Conservation (phyloP, 768 basidiomycete species). For the Cystobasidium onofrii region DNA sequence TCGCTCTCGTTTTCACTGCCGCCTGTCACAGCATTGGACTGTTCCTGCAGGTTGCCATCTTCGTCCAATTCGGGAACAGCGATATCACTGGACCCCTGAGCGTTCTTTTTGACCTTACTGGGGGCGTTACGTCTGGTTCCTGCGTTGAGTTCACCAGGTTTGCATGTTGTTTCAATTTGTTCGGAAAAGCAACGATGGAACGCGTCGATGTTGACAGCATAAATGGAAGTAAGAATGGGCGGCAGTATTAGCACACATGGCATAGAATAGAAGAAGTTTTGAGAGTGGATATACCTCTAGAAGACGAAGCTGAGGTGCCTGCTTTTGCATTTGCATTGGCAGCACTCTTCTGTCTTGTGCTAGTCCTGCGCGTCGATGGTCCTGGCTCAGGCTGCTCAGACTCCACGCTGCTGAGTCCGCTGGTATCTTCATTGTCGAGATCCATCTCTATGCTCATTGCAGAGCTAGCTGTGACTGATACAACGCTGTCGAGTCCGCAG, state of each 20-base stretch:
- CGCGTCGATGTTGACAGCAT: slow-evolving; percentile 1
- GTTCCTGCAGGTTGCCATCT: slow-evolving; percentile 6
- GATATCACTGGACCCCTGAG: background rate
- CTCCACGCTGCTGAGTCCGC: background rate
- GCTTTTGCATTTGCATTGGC: background rate
- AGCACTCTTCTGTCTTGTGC: slow-evolving; percentile 1
- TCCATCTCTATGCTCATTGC: background rate
- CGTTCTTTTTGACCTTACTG: background rate
- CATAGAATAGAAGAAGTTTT: background rate
- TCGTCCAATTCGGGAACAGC: background rate
- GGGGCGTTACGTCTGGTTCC: background rate
- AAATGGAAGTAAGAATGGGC: background rate
- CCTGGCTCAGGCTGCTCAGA: background rate
- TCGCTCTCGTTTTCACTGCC: slow-evolving; percentile 1
- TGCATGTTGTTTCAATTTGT: background rate
- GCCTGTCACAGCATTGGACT: background rate
- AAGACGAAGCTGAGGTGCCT: background rate
- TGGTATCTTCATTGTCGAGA: background rate
- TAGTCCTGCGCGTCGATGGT: background rate
- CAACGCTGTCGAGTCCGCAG: background rate
- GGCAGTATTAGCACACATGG: background rate
- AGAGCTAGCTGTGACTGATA: background rate
- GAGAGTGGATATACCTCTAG: background rate
- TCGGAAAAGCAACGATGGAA: background rate
- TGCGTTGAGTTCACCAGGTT: too few relatives aligned